phyloP scores from a whole-genome alignment of 2,329 filamentous ascomycete genomes.

The Sporothrix variecibatus region DNA sequence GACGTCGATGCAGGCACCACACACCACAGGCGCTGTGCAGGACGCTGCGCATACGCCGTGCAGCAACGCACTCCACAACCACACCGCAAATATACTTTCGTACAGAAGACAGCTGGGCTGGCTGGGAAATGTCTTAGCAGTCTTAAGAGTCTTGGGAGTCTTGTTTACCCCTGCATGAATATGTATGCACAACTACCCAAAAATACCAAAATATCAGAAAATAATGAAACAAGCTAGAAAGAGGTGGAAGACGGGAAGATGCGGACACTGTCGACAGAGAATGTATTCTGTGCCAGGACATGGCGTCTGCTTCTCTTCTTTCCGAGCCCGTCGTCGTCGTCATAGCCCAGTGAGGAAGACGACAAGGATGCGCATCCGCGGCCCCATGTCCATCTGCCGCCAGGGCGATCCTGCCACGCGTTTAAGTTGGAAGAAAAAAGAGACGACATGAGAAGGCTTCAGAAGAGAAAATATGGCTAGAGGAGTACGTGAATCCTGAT shows the following conservation, averaged over 20 bases:
- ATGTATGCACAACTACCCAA: background rate
- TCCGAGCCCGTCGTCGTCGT: background rate
- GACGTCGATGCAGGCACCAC: conserved; percentile 4
- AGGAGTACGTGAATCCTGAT: background rate
- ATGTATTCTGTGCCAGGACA: background rate
- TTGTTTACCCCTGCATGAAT: conserved; percentile 7
- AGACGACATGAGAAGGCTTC: background rate
- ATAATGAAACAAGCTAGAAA: conserved; percentile 13
- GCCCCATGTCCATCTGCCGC: background rate
- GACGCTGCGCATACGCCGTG: background rate
- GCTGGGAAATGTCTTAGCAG: background rate
- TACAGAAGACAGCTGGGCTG: background rate
- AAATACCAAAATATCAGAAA: background rate
- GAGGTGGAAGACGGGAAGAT: background rate
- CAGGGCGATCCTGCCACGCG: conserved; percentile 10
- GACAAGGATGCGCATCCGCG: background rate
- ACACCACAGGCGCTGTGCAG: background rate
- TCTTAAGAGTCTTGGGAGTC: background rate
- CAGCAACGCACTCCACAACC: conserved; percentile 1
- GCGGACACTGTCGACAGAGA: background rate
- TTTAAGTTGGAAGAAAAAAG: background rate
- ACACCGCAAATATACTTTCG: background rate
- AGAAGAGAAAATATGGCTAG: background rate
- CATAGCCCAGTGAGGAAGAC: background rate
- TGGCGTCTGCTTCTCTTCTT: background rate